These are phyloP conservation scores for Hyaloraphidium curvatum DNA, from an alignment of 192 early-diverging fungal genomes.

Conservation along the genomic window DNA sequence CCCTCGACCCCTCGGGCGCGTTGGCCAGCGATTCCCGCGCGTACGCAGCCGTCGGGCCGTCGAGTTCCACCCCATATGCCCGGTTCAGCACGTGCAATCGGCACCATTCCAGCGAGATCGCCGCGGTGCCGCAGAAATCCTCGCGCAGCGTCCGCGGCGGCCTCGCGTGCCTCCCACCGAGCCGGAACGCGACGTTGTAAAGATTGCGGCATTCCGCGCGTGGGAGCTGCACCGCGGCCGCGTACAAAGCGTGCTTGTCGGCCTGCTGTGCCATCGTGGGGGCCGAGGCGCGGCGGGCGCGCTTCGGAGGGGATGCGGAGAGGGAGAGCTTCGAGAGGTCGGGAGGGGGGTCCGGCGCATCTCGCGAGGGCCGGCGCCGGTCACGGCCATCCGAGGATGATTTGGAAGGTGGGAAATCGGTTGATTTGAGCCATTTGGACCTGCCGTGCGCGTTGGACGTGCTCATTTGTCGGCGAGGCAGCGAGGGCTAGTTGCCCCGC, in stretches of 20 bases:
- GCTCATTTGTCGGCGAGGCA: no score
- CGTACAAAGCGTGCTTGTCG: slow-evolving; percentile 18
- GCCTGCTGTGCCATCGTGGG: slow-evolving; percentile 19
- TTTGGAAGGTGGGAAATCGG: no score
- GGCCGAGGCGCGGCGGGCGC: no score
- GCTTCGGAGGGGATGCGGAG: no score
- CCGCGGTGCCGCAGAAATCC: slow-evolving; percentile 30
- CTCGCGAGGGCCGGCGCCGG: no score
- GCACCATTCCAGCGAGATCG: slow-evolving; percentile 23
- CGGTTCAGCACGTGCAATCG: slow-evolving; percentile 2
- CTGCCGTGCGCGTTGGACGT: no score
- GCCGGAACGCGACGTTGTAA: slow-evolving; percentile 8
- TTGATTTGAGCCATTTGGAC: no score
- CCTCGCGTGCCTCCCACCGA: slow-evolving; percentile 5
- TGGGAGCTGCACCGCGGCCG: slow-evolving; percentile 22
- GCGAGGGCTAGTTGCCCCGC: no score
- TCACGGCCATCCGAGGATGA: no score
- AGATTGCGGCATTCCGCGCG: slow-evolving; percentile 20
- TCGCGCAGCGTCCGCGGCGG: slow-evolving; percentile 14
- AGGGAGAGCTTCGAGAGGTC: no score
- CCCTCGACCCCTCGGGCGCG: slow-evolving; percentile 4
- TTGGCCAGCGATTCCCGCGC: slow-evolving; percentile 4
- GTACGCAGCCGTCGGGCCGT: slow-evolving; percentile 18
- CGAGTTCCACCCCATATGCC: slow-evolving; percentile 25
- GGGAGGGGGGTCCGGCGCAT: no score